Base-by-base conservation (phyloP, 2,329 filamentous ascomycete genomes). In the Trichoderma pleuroti region DNA sequence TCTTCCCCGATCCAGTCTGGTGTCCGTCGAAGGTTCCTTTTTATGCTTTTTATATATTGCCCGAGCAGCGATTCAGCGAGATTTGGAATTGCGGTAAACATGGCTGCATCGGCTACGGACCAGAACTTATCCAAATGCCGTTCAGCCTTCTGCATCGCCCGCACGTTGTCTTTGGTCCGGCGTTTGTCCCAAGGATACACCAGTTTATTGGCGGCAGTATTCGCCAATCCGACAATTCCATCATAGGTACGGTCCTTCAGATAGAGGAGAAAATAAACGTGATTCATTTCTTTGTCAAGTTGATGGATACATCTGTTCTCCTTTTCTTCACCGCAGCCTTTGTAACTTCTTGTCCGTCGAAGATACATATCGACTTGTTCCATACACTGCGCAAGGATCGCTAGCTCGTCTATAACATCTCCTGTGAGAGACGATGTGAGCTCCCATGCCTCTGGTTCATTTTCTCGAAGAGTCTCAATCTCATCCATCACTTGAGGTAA, bases 91-190 rank as follows among this genome's bases (percentile, higher is more conserved):
- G 72, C 71, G 1, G 6, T 9, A 8, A 73, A 70, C 4, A 80
- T 28, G 1, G 74, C 1, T 12, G 34, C 49, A 24, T 75, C 70
- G 21, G 72, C 28, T 7, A n/a, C 64, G 12, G 26, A 11, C 72
- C 73, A 74, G 14, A 74, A 71, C 1, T 1, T 42, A 54, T 73
- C 71, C 18, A 71, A 78, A 30, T 82, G 79, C 0, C 54, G 30
- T 76, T 90, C 86, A 0, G 86, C 85, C 2, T 59, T 72, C 11
- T 82, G 80, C 76, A 88, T 80, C 0, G 76, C 75, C 6, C 82
- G 79, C 0, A 83, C 79, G 21, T 81, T 87, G 14, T 83, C 81
- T 67, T 80, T 80, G 2, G 79, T 87, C 2, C 81, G 81, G 11
- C 80, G 82, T 73, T 85, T 86, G 3, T 84, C 79, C 6, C 77